Evolutionary conservation across 1,284 basidiomycete genomes (phyloP).

Genomic region (Cutaneotrichosporon daszewskae): DNA sequence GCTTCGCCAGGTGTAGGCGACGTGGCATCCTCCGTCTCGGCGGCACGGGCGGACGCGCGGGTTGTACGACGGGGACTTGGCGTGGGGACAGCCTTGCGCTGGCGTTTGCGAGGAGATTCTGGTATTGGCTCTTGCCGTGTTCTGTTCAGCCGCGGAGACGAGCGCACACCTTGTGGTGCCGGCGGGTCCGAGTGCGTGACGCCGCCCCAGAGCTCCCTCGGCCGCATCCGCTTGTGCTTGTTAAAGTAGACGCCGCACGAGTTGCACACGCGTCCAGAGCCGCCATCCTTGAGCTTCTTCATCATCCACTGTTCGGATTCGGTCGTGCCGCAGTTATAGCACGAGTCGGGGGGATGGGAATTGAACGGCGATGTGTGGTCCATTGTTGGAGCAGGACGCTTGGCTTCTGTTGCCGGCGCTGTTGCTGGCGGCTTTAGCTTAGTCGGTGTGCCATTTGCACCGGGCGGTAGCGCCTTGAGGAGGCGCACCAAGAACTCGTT

Average conservation of each 20-base stretch:
- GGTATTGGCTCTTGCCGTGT: conserved; percentile 4
- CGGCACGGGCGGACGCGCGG: conserved; percentile 13
- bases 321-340: conserved; percentile 41
- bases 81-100: conserved; percentile 15
- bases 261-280: conserved; percentile 39
- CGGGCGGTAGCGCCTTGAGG: conserved; percentile 40
- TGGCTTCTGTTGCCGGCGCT: too few species aligned
- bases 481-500: conserved; percentile 35
- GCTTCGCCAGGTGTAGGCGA: conserved; percentile 13
- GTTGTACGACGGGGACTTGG: conserved; percentile 31
- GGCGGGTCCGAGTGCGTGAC: background rate
- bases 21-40: background rate
- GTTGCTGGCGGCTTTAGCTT: background rate
- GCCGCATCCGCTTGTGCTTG: conserved; percentile 42
- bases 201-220: conserved; percentile 33
- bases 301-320: conserved; percentile 36
- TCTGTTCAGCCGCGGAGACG: conserved; percentile 7
- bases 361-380: background rate
- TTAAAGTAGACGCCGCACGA: conserved; percentile 45
- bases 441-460: background rate
- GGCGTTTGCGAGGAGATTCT: conserved; percentile 27
- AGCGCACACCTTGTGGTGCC: background rate
- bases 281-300: conserved; percentile 36
- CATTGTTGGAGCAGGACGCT: too few species aligned
- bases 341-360: conserved; percentile 9